phyloP scores from a whole-genome alignment of 352 stramenopile species.

The Globisporangium spiculum region DNA sequence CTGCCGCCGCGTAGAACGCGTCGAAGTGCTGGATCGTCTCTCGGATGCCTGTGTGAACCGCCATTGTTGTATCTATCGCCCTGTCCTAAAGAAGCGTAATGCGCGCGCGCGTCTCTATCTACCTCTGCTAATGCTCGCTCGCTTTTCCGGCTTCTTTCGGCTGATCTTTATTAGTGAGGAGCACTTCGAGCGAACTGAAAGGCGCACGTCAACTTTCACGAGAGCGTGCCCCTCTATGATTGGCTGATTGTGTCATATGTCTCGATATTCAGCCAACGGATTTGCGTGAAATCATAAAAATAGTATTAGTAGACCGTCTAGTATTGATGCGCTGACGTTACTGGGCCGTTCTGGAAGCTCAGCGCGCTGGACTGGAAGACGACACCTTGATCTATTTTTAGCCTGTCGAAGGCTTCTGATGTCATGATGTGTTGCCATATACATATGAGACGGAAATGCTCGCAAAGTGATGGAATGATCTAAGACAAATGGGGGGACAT shows the following conservation, averaged over 20 bases:
- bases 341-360: background rate
- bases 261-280: background rate
- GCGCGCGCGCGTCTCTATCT: background rate
- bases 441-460: too few relatives aligned
- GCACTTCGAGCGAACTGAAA: slow-evolving; percentile 1
- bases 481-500: background rate
- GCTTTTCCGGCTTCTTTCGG: background rate
- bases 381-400: background rate
- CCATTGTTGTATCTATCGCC: background rate
- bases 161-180: background rate
- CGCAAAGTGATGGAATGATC: background rate
- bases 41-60: slow-evolving; percentile 14
- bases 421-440: too few relatives aligned
- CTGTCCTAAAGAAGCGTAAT: background rate
- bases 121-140: background rate
- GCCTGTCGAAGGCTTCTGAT: too few relatives aligned
- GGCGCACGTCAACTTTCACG: slow-evolving; percentile 4
- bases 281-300: background rate
- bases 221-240: background rate
- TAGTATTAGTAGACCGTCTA: background rate
- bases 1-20: slow-evolving; percentile 47
- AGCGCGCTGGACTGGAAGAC: background rate
- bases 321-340: background rate
- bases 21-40: slow-evolving; percentile 53
- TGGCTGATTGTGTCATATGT: background rate